Evolutionary conservation across 2,329 filamentous ascomycete genomes (phyloP).

Genomic region (Epicoccum sorghinum): DNA sequence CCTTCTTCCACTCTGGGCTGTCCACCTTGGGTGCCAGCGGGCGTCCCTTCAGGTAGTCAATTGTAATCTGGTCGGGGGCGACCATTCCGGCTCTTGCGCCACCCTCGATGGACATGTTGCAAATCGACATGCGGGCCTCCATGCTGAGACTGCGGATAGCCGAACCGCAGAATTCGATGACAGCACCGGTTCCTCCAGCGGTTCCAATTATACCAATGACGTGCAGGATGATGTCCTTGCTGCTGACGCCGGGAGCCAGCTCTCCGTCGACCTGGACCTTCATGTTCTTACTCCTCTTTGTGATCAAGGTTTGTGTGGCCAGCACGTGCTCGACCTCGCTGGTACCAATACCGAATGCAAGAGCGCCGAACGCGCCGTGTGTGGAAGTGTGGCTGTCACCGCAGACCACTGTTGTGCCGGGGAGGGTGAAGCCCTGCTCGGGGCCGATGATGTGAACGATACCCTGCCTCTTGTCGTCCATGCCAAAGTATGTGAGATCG

Average conservation of each 20-base stretch:
- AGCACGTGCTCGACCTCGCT: conserved; percentile 98
- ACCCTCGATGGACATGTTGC: conserved; percentile 98
- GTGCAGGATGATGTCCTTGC: conserved; percentile 93
- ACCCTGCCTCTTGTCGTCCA: conserved; percentile 94
- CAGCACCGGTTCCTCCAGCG: conserved; percentile 89
- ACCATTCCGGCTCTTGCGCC: conserved; percentile 97
- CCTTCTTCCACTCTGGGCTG: conserved; percentile 88
- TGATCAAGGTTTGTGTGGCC: conserved; percentile 93
- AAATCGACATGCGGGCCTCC: conserved; percentile 98
- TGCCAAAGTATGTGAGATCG: conserved; percentile 94
- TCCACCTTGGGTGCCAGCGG: conserved; percentile 86
- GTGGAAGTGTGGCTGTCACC: conserved; percentile 98
- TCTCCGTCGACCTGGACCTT: conserved; percentile 92
- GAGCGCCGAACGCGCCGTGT: conserved; percentile 92
- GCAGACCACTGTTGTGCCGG: conserved; percentile 94
- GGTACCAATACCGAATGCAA: conserved; percentile 96
- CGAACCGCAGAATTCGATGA: conserved; percentile 97
- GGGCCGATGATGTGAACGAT: conserved; percentile 99
- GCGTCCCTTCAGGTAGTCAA: conserved; percentile 91
- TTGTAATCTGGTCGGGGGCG: conserved; percentile 90
- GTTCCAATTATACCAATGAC: conserved; percentile 94
- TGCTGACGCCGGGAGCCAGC: conserved; percentile 87
- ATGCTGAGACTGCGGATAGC: conserved; percentile 89
- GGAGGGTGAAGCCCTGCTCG: conserved; percentile 97
- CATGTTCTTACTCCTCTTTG: conserved; percentile 98